phyloP scores from a whole-genome alignment of 108 stramenopile species.

The Schizochytrium sp. region DNA sequence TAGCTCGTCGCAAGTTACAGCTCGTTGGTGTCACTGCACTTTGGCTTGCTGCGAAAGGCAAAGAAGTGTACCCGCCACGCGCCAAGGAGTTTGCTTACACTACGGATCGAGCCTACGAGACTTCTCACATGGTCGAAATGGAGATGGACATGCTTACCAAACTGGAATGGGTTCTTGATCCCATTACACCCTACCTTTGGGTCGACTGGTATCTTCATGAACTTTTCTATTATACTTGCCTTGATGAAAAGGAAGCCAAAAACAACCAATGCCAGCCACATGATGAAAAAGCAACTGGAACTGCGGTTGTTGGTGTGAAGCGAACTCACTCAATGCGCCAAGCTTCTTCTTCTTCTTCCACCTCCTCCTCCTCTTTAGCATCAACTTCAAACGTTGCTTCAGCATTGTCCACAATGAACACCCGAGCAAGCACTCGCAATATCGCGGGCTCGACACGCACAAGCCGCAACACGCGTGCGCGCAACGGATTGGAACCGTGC shows the following conservation, averaged over 20 bases:
- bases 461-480: conserved; percentile 30
- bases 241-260: too few relatives aligned
- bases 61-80: conserved; percentile 30
- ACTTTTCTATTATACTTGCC: not conserved
- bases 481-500: conserved; percentile 39
- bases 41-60: conserved; percentile 52
- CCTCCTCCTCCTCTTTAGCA: not conserved
- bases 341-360: not conserved
- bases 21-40: conserved; percentile 54
- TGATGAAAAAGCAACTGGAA: too few relatives aligned
- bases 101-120: conserved; percentile 22
- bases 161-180: conserved; percentile 46
- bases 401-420: too few relatives aligned
- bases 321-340: too few relatives aligned
- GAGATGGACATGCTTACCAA: conserved; percentile 36
- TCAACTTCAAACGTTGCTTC: not conserved
- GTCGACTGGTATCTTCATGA: conserved; percentile 53
- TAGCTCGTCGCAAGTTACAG: conserved; percentile 31
- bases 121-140: not conserved
- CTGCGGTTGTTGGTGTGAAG: too few relatives aligned
- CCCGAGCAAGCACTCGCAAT: too few relatives aligned
- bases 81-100: conserved; percentile 42
- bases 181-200: conserved; percentile 38
- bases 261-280: too few relatives aligned
- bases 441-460: too few relatives aligned